Conservation (phyloP, 345 rosid species). For the Corymbia maculata region DNA sequence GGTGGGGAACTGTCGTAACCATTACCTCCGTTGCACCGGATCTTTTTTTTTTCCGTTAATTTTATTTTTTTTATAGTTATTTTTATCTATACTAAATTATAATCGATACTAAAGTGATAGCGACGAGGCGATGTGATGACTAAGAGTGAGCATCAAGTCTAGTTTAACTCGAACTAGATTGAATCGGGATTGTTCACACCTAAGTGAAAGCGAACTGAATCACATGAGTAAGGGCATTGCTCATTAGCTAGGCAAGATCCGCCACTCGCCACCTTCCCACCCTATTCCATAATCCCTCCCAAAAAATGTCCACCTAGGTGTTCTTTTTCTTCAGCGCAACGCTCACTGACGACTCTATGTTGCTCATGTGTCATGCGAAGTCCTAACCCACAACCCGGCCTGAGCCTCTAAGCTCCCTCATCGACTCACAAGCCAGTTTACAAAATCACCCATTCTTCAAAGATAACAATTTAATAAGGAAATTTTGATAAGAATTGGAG, state of each 20-base stretch:
- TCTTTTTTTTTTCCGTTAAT: too few species aligned
- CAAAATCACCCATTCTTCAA: not conserved
- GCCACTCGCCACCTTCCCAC: not conserved
- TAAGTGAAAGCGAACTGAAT: too few species aligned
- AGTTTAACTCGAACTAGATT: rapidly evolving
- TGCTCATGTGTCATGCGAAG: not conserved
- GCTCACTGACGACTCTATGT: not conserved
- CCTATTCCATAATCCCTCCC: not conserved
- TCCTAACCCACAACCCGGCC: not conserved
- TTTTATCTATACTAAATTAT: not conserved
- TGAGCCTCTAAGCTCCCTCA: not conserved
- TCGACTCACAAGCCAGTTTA: not conserved
- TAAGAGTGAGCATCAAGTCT: not conserved
- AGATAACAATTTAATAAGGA: not conserved
- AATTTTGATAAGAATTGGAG: not conserved
- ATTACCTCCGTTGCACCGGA: not conserved
- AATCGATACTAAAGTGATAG: not conserved
- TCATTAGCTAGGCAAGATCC: not conserved
- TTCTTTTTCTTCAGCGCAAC: not conserved
- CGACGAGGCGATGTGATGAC: not conserved
- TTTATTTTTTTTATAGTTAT: too few species aligned
- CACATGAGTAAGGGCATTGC: not conserved
- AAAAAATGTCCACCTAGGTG: not conserved
- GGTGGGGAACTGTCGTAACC: not conserved
- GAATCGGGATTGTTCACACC: not conserved